These are phyloP conservation scores for Colletotrichum tropicale DNA, from an alignment of 2,329 filamentous ascomycete species.

Conservation along the genomic window DNA sequence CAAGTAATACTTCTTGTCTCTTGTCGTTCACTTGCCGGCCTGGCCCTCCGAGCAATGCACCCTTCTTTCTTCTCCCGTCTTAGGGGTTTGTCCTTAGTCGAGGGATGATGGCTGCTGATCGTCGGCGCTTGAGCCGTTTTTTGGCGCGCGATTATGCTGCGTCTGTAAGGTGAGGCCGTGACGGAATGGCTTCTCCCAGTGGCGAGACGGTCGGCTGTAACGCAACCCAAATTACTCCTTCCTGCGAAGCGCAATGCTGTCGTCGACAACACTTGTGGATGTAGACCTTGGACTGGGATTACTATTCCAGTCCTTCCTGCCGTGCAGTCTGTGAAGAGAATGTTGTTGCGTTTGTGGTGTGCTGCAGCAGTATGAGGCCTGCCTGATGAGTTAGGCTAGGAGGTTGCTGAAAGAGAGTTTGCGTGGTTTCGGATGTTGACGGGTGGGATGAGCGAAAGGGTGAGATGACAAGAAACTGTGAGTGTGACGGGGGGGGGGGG, in stretches of 20 bases:
- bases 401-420: conserved; percentile 2
- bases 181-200: conserved; percentile 1
- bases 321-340: not conserved
- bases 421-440: conserved; percentile 12
- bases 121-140: conserved; percentile 40
- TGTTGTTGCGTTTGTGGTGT: not conserved
- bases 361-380: not conserved
- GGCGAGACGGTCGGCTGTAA: not conserved
- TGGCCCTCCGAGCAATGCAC: not conserved
- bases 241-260: not conserved
- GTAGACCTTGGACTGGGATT: not conserved
- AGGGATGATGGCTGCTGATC: conserved; percentile 19
- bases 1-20: not conserved
- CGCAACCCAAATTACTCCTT: not conserved
- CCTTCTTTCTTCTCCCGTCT: not conserved
- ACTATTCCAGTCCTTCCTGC: not conserved
- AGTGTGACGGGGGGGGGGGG: conserved; percentile 1
- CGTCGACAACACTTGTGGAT: not conserved
- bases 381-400: conserved; percentile 11
- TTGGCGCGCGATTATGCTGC: conserved; percentile 53
- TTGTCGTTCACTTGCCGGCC: not conserved
- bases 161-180: conserved; percentile 35
- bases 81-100: conserved; percentile 11
- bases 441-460: conserved; percentile 16
- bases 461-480: conserved; percentile 21